Base-by-base conservation (phyloP, 2,329 filamentous ascomycete species). In the Laburnicola sp. region DNA sequence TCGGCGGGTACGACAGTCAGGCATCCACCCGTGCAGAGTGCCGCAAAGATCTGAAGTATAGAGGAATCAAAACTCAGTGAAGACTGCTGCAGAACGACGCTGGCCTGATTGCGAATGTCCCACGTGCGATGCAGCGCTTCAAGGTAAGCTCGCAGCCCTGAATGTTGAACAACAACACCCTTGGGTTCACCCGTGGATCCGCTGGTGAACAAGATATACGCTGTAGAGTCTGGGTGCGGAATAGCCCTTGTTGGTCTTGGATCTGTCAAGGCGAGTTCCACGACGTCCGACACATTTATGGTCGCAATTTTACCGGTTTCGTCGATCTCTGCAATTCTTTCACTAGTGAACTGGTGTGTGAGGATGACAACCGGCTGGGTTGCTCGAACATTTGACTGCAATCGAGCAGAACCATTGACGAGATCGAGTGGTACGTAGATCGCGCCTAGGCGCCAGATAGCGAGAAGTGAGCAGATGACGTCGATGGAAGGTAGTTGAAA, bases 91-190 rank as follows among this genome's bases (percentile, higher is more conserved):
- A 86, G 75, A 3, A 84, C 79, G 84, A 37, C 47, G 21, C 1
- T n/a, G 6, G 37, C 23, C 23, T 45, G 28, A 9, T 27, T 76
- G 10, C 80, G 82, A 1, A 32, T 23, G 26, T 41, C 10, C 9
- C 25, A 38, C 2, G 23, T 30, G 6, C 25, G 28, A 31, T 23
- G 22, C 28, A 31, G 45, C 4, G 45, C 62, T 34, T 68, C 65
- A 6, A 69, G 3, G 16, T 56, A 22, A 60, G 7, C 16, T 2
- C 9, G 11, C 2, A 50, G 23, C 4, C 39, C 26, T 22, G 37
- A 31, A 58, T 88, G 86, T 6, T 80, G 81, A 52, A 86, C 82
- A 22, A 84, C 81, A 10, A 85, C 80, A 1, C 82, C 84, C 49
- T 83, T 82, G 0, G 82, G 80, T 37, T 75, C 76, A 39, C 78